phyloP scores from a whole-genome alignment of 2,329 filamentous ascomycete species.

The Apiospora sp. region DNA sequence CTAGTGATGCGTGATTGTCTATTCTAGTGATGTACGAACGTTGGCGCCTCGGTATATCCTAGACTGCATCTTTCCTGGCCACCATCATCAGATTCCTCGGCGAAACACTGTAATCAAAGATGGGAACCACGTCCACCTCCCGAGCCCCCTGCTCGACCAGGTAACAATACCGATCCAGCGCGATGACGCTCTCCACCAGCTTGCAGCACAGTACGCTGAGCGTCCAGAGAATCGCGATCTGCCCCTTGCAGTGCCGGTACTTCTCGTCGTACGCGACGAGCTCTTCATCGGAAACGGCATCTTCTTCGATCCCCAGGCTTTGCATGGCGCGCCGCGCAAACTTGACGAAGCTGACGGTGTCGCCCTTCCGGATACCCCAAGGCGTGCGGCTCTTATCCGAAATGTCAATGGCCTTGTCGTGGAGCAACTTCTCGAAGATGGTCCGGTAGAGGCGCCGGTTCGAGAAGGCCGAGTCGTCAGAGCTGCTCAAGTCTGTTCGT shows the following conservation, averaged over 20 bases:
- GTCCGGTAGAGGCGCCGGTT: conserved; percentile 40
- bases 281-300: conserved; percentile 32
- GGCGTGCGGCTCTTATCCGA: conserved; percentile 30
- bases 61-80: conserved; percentile 33
- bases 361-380: conserved; percentile 44
- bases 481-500: conserved; percentile 30
- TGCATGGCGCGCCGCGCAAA: conserved; percentile 40
- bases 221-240: conserved; percentile 44
- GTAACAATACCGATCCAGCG: conserved; percentile 43
- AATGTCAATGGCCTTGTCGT: conserved; percentile 36
- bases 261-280: conserved; percentile 37
- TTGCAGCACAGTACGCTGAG: conserved; percentile 44
- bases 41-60: neutral
- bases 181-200: conserved; percentile 43
- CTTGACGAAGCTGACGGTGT: conserved; percentile 36
- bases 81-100: conserved; percentile 39
- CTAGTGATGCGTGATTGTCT: neutral
- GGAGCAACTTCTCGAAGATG: conserved; percentile 39
- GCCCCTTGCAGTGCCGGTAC: conserved; percentile 36
- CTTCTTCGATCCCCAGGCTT: conserved; percentile 33
- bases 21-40: neutral
- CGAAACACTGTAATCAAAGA: conserved; percentile 40
- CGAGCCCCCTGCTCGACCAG: conserved; percentile 36
- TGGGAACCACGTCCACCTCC: conserved; percentile 36
- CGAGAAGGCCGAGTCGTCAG: conserved; percentile 34